phyloP scores from a whole-genome alignment of 805 yeast species.

The Candida tibetensis region DNA sequence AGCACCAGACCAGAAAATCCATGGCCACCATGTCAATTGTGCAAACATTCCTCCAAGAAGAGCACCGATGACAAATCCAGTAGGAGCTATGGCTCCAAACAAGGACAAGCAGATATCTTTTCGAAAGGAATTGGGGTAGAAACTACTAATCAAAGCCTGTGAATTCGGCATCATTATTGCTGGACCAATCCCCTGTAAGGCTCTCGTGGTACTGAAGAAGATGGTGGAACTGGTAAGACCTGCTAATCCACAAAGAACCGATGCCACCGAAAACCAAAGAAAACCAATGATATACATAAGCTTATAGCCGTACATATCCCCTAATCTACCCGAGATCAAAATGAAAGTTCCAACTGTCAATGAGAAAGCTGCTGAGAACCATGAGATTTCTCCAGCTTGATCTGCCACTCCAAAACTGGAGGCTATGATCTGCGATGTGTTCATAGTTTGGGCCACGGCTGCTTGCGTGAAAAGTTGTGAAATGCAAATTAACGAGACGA shows the following conservation, averaged over 20 bases:
- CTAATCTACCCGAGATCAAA: constrained; percentile 31
- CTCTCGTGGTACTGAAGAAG: constrained; percentile 29
- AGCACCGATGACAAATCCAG: constrained; percentile 30
- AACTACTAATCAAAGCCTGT: constrained; percentile 30
- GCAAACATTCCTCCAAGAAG: constrained; percentile 25
- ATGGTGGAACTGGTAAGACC: constrained; percentile 22
- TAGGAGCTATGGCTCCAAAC: constrained; percentile 36
- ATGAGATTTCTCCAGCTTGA: constrained; percentile 28
- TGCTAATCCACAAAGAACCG: constrained; percentile 26
- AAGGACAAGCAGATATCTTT: constrained; percentile 24
- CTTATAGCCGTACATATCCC: constrained; percentile 37
- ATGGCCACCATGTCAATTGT: constrained; percentile 33
- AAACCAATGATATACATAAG: constrained; percentile 25
- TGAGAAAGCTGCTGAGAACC: constrained; percentile 36
- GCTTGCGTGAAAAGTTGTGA: constrained; percentile 32
- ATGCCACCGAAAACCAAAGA: constrained; percentile 19
- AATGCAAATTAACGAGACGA: constrained; percentile 23
- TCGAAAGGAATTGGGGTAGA: constrained; percentile 23
- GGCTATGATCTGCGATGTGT: constrained; percentile 17
- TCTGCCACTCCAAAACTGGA: constrained; percentile 22
- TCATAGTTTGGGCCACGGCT: constrained; percentile 28
- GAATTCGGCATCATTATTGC: constrained; percentile 35
- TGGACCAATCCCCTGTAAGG: constrained; percentile 35
- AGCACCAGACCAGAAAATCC: constrained; percentile 30
- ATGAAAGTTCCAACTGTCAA: constrained; percentile 38